Evolutionary conservation across 2,329 filamentous ascomycete genomes (phyloP).

Genomic region (Fusarium annulatum): DNA sequence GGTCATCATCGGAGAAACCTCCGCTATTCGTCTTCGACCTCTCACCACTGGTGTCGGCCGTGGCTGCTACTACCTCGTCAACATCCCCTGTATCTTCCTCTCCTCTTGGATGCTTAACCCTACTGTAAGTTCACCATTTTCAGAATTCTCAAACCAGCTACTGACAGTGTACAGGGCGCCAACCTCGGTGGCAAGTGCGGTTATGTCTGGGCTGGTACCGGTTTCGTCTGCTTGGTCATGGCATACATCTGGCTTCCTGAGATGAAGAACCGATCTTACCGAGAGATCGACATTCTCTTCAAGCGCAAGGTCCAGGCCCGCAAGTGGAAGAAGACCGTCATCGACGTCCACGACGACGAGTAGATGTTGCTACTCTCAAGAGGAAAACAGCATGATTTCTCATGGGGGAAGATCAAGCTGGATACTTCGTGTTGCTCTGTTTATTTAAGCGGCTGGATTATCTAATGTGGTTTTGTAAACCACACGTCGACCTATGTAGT

Average conservation of each 20-base stretch:
- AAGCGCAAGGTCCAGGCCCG: conserved; percentile 64
- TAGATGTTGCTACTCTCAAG: conserved; percentile 51
- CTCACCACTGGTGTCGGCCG: conserved; percentile 75
- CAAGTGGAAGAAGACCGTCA: conserved; percentile 63
- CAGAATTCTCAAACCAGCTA: background rate
- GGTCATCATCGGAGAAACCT: conserved; percentile 76
- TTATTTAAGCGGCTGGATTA: conserved; percentile 12
- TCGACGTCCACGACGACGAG: conserved; percentile 72
- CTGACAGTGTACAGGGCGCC: conserved; percentile 49
- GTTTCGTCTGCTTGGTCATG: conserved; percentile 62
- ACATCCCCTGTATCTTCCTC: conserved; percentile 75
- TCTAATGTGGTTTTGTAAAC: background rate
- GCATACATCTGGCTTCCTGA: conserved; percentile 64
- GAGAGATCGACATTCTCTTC: conserved; percentile 72
- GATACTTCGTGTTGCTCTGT: background rate
- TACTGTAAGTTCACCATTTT: conserved; percentile 46
- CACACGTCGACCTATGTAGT: background rate
- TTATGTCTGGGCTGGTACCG: conserved; percentile 70
- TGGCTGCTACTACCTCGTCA: conserved; percentile 70
- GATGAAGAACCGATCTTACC: conserved; percentile 68
- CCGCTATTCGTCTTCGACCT: conserved; percentile 71
- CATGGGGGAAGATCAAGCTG: background rate
- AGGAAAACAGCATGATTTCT: background rate
- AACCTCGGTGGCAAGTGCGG: conserved; percentile 66
- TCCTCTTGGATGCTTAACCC: conserved; percentile 70